Percentiles rank a stretch among this genome's conserved stretches.
Evolutionary conservation across 495 filamentous ascomycete genomes (phyloP).

Genomic region (Usnea hakonensis): DNA sequence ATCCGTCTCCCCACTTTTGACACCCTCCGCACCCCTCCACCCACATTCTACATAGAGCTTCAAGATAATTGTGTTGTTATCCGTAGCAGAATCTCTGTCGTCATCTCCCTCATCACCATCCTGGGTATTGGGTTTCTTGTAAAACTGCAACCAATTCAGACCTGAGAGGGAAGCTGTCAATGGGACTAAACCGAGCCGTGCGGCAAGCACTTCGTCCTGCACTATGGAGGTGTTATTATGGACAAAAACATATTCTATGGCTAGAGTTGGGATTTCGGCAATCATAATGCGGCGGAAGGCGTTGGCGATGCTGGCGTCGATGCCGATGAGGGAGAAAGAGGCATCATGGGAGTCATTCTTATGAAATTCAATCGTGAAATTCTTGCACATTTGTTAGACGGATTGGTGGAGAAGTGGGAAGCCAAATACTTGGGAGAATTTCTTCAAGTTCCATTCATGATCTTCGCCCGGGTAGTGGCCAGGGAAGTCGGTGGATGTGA

Average conservation of each 20-base stretch:
- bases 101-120: slow-evolving; percentile 28
- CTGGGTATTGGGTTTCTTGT: slow-evolving; percentile 45
- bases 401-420: not conserved
- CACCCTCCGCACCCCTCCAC: slow-evolving; percentile 51
- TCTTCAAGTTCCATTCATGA: slow-evolving; percentile 72
- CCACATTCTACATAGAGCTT: slow-evolving; percentile 66
- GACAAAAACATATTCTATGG: slow-evolving; percentile 86
- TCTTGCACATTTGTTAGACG: slow-evolving; percentile 33
- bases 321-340: slow-evolving; percentile 82
- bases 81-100: slow-evolving; percentile 43
- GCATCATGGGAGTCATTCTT: slow-evolving; percentile 64
- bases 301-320: slow-evolving; percentile 91
- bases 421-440: slow-evolving; percentile 53
- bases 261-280: slow-evolving; percentile 87
- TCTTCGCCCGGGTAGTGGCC: slow-evolving; percentile 86
- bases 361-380: slow-evolving; percentile 73
- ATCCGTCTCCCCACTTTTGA: slow-evolving; percentile 56
- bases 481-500: slow-evolving; percentile 82
- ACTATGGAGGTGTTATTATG: slow-evolving; percentile 94
- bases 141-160: slow-evolving; percentile 73
- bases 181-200: slow-evolving; percentile 83
- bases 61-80: slow-evolving; percentile 75
- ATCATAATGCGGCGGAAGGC: slow-evolving; percentile 96
- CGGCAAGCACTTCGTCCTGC: slow-evolving; percentile 90
- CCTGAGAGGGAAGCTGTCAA: slow-evolving; percentile 69